Percentiles rank a stretch among this genome's conserved stretches.
These are phyloP conservation scores for Eucalyptus sp. DNA, from an alignment of 345 rosid species.

Conservation along the genomic window DNA sequence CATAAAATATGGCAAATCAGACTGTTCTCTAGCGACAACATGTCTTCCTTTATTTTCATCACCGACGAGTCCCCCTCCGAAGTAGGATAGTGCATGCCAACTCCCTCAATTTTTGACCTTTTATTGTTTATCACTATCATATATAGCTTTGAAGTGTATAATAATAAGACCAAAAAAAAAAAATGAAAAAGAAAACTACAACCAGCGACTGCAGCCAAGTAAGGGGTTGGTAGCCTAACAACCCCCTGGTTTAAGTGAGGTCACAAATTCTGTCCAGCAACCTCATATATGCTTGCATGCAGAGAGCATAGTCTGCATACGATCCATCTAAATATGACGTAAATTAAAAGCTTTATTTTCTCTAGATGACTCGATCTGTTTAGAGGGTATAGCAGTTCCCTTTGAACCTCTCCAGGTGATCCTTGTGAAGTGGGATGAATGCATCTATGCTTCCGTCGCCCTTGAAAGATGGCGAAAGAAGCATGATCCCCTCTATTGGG, in stretches of 20 bases:
- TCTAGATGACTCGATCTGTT: not conserved
- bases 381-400: not conserved
- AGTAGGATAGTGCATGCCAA: not conserved
- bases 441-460: conserved; percentile 20
- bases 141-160: not conserved
- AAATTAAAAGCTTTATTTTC: not conserved
- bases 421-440: conserved; percentile 3
- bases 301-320: not conserved
- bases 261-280: not conserved
- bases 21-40: not conserved
- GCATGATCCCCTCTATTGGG: conserved; percentile 5
- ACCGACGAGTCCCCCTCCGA: not conserved
- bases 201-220: not conserved
- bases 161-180: not conserved
- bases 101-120: not conserved
- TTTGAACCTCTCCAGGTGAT: not conserved
- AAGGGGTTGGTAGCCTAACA: not conserved
- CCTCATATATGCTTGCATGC: not conserved
- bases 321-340: not conserved
- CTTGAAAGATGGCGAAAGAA: conserved; percentile 4
- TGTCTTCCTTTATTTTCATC: not conserved
- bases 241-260: not conserved
- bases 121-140: not conserved
- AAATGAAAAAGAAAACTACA: not conserved
- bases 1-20: not conserved